Percentiles rank a stretch among this genome's conserved stretches.
Evolutionary conservation across 345 rosid species (phyloP).

Genomic region (Psidium guajava): DNA sequence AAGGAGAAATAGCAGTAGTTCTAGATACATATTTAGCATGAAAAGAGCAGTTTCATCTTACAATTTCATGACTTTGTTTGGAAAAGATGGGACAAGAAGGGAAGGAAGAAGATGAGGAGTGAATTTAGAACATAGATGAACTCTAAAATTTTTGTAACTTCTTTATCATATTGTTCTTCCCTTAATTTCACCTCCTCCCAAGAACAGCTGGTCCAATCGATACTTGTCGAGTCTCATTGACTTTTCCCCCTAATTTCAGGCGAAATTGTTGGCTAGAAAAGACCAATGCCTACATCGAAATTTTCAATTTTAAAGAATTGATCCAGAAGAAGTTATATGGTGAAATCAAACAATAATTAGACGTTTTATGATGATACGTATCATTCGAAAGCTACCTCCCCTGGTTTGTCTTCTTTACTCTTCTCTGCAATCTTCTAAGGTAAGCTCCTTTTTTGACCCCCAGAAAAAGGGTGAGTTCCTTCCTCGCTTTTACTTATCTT

Average conservation of each 20-base stretch:
- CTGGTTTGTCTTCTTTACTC: background rate
- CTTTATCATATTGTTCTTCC: background rate
- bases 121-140: background rate
- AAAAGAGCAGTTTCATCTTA: background rate
- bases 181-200: background rate
- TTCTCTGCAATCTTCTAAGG: background rate
- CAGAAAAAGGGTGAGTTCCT: background rate
- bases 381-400: background rate
- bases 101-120: background rate
- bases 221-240: background rate
- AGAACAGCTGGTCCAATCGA: background rate
- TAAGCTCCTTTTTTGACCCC: background rate
- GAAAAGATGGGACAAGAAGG: background rate
- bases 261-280: background rate
- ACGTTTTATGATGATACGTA: background rate
- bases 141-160: background rate
- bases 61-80: background rate
- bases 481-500: background rate
- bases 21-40: background rate
- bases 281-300: background rate
- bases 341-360: background rate
- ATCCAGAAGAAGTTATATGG: background rate
- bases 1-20: background rate
- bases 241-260: background rate
- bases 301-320: background rate